A percentile compares a stretch with the other conserved stretches of the same genome.
Conservation (phyloP, 192 early-diverging fungal species). For the Umbelopsis vinacea region DNA sequence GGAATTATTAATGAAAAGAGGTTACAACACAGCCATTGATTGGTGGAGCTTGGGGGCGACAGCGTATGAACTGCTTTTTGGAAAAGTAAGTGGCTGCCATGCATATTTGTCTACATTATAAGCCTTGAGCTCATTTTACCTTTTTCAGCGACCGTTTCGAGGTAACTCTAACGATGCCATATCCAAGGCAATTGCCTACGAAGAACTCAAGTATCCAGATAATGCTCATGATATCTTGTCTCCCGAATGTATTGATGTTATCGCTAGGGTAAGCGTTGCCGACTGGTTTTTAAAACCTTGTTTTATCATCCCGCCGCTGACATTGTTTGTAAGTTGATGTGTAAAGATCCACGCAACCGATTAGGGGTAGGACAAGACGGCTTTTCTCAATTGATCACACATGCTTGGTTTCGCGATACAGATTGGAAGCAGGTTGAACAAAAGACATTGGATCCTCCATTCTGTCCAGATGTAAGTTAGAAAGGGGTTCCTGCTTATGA, state of each 20-base stretch:
- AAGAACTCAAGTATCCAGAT: constrained; percentile 68
- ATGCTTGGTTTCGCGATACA: constrained; percentile 80
- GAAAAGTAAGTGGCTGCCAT: constrained; percentile 58
- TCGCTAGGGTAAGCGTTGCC: constrained; percentile 50
- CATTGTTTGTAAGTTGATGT: background rate
- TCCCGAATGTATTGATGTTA: constrained; percentile 53
- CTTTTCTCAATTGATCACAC: constrained; percentile 64
- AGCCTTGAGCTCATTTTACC: background rate
- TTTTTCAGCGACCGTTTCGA: constrained; percentile 75
- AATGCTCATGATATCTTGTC: constrained; percentile 51
- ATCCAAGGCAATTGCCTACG: constrained; percentile 71
- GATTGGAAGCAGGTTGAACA: constrained; percentile 78
- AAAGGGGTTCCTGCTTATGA: background rate
- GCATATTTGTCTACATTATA: background rate
- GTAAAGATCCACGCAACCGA: constrained; percentile 65
- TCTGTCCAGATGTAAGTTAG: constrained; percentile 78
- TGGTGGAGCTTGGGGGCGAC: constrained; percentile 87
- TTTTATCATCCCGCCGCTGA: background rate
- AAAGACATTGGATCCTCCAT: constrained; percentile 78
- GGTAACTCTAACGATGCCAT: constrained; percentile 81
- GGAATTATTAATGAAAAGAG: constrained; percentile 65
- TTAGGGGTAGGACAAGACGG: constrained; percentile 83
- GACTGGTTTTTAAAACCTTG: background rate
- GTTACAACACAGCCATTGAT: constrained; percentile 57
- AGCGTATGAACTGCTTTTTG: constrained; percentile 76